Evolutionary conservation across 768 basidiomycete genomes (phyloP).

Genomic region (Psilocybe cubensis): DNA sequence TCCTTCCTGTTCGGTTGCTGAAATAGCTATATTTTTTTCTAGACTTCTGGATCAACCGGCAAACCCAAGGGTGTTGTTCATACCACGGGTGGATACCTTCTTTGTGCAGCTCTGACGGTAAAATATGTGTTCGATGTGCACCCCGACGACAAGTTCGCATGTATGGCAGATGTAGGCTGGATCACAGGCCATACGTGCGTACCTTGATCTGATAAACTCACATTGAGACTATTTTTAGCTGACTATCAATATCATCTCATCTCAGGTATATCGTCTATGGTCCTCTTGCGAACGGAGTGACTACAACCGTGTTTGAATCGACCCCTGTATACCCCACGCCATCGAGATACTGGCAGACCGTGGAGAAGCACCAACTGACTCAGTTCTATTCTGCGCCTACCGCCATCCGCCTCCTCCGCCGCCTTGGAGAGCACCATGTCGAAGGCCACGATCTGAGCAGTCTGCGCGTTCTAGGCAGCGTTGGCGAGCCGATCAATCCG

Average conservation of each 20-base stretch:
- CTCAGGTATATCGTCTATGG: slow-evolving; percentile 91
- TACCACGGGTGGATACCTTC: slow-evolving; percentile 87
- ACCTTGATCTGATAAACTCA: background rate
- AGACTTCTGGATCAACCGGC: slow-evolving; percentile 95
- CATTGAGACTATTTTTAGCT: slow-evolving; percentile 14
- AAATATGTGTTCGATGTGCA: slow-evolving; percentile 99
- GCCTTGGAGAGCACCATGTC: slow-evolving; percentile 85
- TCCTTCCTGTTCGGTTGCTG: slow-evolving; percentile 6
- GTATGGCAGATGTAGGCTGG: slow-evolving; percentile 99
- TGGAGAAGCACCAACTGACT: slow-evolving; percentile 90
- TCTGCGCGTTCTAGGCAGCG: slow-evolving; percentile 87
- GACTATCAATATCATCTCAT: slow-evolving; percentile 3
- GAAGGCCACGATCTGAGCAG: slow-evolving; percentile 79
- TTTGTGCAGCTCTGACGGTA: slow-evolving; percentile 88
- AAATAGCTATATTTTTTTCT: slow-evolving; percentile 10
- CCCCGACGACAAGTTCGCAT: slow-evolving; percentile 93
- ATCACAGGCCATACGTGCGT: slow-evolving; percentile 91
- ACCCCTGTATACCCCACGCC: slow-evolving; percentile 97
- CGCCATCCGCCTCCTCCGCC: slow-evolving; percentile 87
- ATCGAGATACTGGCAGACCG: slow-evolving; percentile 95
- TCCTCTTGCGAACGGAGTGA: slow-evolving; percentile 82
- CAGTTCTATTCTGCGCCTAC: slow-evolving; percentile 96
- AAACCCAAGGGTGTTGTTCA: slow-evolving; percentile 98
- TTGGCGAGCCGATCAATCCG: slow-evolving; percentile 98
- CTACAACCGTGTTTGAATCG: slow-evolving; percentile 93